A percentile compares a stretch with the other conserved stretches of the same genome.
Evolutionary conservation across 2,329 filamentous ascomycete species (phyloP).

Genomic region (Clarireedia hainanense): DNA sequence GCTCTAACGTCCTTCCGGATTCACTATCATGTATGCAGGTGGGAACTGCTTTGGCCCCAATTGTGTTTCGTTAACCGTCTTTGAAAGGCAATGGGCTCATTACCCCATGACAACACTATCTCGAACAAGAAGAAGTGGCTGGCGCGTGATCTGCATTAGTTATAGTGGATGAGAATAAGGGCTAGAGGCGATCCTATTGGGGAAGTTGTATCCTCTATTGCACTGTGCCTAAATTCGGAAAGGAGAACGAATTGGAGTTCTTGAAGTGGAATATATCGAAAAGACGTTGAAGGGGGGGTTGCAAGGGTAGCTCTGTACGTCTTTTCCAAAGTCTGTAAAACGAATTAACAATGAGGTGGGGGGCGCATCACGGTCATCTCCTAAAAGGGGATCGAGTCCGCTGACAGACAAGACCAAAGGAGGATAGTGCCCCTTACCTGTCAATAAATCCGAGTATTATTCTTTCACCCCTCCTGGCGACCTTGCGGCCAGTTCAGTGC

Average conservation of each 20-base stretch:
- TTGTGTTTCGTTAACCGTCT: conserved; percentile 12
- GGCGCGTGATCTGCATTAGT: conserved; percentile 27
- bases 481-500: too few species aligned
- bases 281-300: conserved; percentile 18
- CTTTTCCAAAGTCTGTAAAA: background rate
- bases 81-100: conserved; percentile 15
- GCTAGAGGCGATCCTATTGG: conserved; percentile 12
- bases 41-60: conserved; percentile 11
- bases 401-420: conserved; percentile 15
- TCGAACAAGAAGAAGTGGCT: conserved; percentile 23
- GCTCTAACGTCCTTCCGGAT: conserved; percentile 25
- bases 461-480: too few species aligned
- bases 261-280: conserved; percentile 20
- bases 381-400: conserved; percentile 18
- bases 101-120: conserved; percentile 13
- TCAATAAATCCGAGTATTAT: conserved; percentile 15
- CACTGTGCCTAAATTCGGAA: conserved; percentile 26
- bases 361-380: conserved; percentile 17
- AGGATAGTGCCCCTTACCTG: conserved; percentile 19
- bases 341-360: conserved; percentile 6
- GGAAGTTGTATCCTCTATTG: conserved; percentile 3
- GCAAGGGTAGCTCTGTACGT: conserved; percentile 14
- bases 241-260: conserved; percentile 21
- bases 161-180: conserved; percentile 9
- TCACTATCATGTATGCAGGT: conserved; percentile 15